Evolutionary conservation across 306 rosid genomes (phyloP).

Genomic region (Cucumis melo): DNA sequence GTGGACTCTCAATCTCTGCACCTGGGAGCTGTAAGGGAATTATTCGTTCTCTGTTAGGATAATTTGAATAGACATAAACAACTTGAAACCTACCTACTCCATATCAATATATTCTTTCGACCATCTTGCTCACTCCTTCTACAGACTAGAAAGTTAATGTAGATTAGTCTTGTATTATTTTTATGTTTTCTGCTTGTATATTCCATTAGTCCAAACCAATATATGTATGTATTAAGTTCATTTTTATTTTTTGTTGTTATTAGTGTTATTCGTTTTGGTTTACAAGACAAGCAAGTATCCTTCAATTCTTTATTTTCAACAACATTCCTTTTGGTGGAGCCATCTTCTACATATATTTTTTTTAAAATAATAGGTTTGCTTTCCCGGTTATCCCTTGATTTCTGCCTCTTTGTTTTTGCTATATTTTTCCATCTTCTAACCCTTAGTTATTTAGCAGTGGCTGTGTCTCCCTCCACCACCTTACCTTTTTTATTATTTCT

Average conservation of each 20-base stretch:
- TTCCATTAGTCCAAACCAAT: not conserved
- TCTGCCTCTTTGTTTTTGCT: not conserved
- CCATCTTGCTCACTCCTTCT: not conserved
- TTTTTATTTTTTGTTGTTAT: not conserved
- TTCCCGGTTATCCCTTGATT: not conserved
- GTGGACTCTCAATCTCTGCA: not conserved
- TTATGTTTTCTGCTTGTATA: not conserved
- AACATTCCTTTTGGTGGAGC: not conserved
- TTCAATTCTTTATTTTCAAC: not conserved
- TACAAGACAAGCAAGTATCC: not conserved
- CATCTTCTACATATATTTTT: not conserved
- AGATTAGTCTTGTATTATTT: not conserved
- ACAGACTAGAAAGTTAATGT: not conserved
- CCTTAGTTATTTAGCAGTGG: not conserved
- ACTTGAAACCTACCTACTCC: not conserved
- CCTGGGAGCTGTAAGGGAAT: not conserved
- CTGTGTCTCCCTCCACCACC: not conserved
- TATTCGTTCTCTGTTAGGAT: not conserved
- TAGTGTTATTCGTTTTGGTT: not conserved
- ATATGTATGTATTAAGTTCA: not conserved
- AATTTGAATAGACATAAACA: not conserved
- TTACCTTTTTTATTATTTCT: too few relatives aligned
- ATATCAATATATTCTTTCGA: not conserved
- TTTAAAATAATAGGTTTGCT: not conserved
- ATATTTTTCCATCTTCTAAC: not conserved